Percentiles rank a stretch among this genome's conserved stretches.
Conservation (phyloP, 2,329 filamentous ascomycete genomes). For the Aspergillus aculeatinus region DNA sequence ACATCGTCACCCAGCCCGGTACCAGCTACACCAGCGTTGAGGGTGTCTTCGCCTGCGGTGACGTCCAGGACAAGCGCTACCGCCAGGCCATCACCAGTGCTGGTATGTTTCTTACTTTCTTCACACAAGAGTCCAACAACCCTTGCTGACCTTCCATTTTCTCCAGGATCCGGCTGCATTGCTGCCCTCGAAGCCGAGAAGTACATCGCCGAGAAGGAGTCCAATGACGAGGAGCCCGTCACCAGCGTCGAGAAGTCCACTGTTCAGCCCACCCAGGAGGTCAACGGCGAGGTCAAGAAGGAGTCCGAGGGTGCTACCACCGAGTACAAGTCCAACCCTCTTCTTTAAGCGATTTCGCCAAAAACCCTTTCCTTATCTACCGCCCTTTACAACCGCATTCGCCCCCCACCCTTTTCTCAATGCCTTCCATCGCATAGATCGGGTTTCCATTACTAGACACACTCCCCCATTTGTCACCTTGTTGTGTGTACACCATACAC, state of each 20-base stretch:
- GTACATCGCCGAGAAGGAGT: slow-evolving; percentile 75
- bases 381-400: background rate
- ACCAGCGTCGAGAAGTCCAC: slow-evolving; percentile 27
- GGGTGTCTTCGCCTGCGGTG: slow-evolving; percentile 93
- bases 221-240: slow-evolving; percentile 48
- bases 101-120: slow-evolving; percentile 57
- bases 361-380: background rate
- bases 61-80: slow-evolving; percentile 98
- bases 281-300: slow-evolving; percentile 32
- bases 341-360: slow-evolving; percentile 49
- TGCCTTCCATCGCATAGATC: background rate
- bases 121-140: background rate
- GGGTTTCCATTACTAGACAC: background rate
- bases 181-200: slow-evolving; percentile 96
- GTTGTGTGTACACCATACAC: background rate
- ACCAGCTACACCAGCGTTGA: slow-evolving; percentile 83
- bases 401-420: background rate
- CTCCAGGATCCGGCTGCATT: slow-evolving; percentile 82
- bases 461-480: background rate
- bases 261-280: slow-evolving; percentile 53
- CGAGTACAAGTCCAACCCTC: slow-evolving; percentile 64
- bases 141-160: slow-evolving; percentile 23
- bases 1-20: slow-evolving; percentile 84
- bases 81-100: slow-evolving; percentile 97
- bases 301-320: slow-evolving; percentile 38